Evolutionary conservation across 768 basidiomycete genomes (phyloP).

Genomic region (Mycena sanguinolenta): DNA sequence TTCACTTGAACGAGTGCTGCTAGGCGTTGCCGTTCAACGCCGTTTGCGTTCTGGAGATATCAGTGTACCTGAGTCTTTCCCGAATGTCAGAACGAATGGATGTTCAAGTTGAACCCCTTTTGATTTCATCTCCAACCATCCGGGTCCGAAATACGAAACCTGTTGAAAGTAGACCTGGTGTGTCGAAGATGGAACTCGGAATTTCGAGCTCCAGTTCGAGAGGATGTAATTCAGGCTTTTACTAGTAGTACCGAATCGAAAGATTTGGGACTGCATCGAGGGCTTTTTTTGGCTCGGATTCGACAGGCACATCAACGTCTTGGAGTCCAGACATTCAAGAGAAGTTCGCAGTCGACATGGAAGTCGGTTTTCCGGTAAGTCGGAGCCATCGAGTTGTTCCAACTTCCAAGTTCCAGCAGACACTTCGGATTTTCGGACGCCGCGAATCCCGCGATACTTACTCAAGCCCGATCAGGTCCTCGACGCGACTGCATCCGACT

Average conservation of each 20-base stretch:
- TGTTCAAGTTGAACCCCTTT: not conserved
- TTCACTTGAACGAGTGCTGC: not conserved
- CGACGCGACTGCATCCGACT: too few relatives aligned
- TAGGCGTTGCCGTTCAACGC: constrained; percentile 7
- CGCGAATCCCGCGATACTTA: too few relatives aligned
- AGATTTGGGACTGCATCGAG: too few relatives aligned
- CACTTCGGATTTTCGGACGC: too few relatives aligned
- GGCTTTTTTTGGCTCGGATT: not conserved
- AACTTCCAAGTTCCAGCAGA: not conserved
- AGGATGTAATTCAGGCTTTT: too few relatives aligned
- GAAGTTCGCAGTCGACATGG: not conserved
- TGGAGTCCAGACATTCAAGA: not conserved
- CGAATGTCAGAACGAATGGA: constrained; percentile 21
- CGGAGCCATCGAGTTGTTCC: not conserved
- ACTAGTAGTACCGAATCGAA: too few relatives aligned
- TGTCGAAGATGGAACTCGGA: too few relatives aligned
- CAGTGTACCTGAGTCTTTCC: constrained; percentile 28
- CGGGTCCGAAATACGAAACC: not conserved
- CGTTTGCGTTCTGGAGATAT: constrained; percentile 10
- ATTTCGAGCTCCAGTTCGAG: too few relatives aligned
- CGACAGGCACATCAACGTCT: not conserved
- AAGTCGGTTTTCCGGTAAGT: not conserved
- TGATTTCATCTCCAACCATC: not conserved
- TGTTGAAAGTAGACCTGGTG: not conserved
- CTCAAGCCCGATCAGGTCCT: too few relatives aligned